Conservation (phyloP, 202 grass and related monocot species). For the Cymbopogon flexuosus region DNA sequence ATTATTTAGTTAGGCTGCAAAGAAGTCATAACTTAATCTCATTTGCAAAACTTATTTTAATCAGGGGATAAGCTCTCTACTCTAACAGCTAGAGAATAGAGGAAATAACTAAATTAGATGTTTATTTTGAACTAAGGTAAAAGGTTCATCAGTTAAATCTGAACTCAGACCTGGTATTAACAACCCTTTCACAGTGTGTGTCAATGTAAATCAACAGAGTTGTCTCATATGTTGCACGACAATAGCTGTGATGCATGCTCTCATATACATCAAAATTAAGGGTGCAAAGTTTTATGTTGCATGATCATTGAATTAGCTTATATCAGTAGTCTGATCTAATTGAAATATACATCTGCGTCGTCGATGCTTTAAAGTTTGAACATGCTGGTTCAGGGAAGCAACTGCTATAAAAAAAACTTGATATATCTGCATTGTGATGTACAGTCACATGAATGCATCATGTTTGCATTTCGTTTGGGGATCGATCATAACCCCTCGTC, state of each 20-base stretch:
- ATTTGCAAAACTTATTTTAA: constrained; percentile 23
- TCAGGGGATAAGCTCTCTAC: background rate
- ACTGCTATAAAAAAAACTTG: background rate
- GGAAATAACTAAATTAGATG: background rate
- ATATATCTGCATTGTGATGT: background rate
- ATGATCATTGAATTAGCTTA: background rate
- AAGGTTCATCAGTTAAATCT: background rate
- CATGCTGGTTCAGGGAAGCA: background rate
- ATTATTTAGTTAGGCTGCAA: background rate
- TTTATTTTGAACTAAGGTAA: background rate
- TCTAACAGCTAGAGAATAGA: background rate
- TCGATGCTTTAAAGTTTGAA: background rate
- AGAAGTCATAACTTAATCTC: background rate
- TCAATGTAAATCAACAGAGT: background rate
- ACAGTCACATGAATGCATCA: background rate
- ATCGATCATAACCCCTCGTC: background rate
- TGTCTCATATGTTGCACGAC: background rate
- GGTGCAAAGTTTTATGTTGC: background rate
- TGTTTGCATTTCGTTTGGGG: background rate
- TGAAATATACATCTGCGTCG: background rate
- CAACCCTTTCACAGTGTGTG: background rate
- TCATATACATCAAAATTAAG: background rate
- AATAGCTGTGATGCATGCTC: background rate
- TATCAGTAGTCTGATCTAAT: background rate
- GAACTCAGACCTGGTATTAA: background rate